These are phyloP conservation scores for Rubia peregrina DNA, from an alignment of 305 asterid genomes.

Conservation along the genomic window DNA sequence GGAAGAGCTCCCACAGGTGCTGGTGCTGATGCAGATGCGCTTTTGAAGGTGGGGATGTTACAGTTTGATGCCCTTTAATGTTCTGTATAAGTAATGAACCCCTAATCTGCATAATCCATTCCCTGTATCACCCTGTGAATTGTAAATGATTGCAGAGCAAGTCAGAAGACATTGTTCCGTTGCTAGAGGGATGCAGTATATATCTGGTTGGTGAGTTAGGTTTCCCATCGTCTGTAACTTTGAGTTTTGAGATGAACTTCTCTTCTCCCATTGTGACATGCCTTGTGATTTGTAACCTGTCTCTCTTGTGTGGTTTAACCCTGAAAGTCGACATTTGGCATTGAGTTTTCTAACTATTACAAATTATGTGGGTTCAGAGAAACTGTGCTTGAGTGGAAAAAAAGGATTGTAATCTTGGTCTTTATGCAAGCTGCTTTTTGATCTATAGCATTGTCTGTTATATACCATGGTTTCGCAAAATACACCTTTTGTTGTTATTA, in stretches of 20 bases:
- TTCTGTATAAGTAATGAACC: background rate
- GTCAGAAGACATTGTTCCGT: conserved; percentile 59
- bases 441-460: background rate
- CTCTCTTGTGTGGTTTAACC: background rate
- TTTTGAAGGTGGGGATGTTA: conserved; percentile 41
- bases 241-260: background rate
- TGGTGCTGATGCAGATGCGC: conserved; percentile 33
- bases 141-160: conserved; percentile 45
- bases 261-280: background rate
- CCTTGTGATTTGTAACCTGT: conserved; percentile 4
- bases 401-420: background rate
- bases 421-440: background rate
- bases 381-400: background rate
- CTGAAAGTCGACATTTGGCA: background rate
- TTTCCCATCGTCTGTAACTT: conserved; percentile 5
- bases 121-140: background rate
- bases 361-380: background rate
- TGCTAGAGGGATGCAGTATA: conserved; percentile 62
- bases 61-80: conserved; percentile 13
- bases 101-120: background rate
- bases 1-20: conserved; percentile 27
- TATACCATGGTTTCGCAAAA: background rate
- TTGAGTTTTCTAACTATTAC: background rate
- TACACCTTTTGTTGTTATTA: background rate
- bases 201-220: conserved; percentile 83